Conservation (phyloP, 169 alveolate genomes). For the Eimeria maxima region DNA sequence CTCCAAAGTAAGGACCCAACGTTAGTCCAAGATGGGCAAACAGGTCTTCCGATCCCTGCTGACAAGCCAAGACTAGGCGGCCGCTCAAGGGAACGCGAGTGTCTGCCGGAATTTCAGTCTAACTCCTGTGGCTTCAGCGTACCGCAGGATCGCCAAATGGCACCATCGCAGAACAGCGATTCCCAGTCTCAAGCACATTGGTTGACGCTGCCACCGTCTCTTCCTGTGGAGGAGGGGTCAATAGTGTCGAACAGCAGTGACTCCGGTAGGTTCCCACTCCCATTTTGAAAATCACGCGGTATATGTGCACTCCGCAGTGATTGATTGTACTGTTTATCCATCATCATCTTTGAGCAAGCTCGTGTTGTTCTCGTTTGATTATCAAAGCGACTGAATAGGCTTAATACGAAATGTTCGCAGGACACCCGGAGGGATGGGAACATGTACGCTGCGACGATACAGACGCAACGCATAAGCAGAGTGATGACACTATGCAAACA, state of each 20-base stretch:
- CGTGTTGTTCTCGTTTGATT: background rate
- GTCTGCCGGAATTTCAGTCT: background rate
- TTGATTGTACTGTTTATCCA: background rate
- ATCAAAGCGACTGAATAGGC: background rate
- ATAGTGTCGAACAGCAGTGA: background rate
- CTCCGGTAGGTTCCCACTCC: background rate
- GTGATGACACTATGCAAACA: background rate
- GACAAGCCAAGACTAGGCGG: background rate
- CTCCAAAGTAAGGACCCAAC: background rate
- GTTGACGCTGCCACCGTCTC: background rate
- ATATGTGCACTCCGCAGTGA: background rate
- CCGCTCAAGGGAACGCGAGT: background rate
- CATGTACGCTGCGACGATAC: constrained; percentile 64
- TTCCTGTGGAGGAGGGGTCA: constrained; percentile 28
- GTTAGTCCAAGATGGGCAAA: background rate
- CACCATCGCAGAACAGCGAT: background rate
- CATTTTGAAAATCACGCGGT: background rate
- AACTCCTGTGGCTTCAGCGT: background rate
- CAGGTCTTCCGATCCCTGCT: background rate
- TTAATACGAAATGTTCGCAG: background rate
- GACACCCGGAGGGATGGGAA: constrained; percentile 63
- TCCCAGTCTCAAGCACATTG: background rate
- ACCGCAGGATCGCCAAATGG: background rate
- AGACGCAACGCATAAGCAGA: background rate
- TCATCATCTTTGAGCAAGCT: background rate